Evolutionary conservation across 2,329 filamentous ascomycete species (phyloP).

Genomic region (Scytalidium lignicola): DNA sequence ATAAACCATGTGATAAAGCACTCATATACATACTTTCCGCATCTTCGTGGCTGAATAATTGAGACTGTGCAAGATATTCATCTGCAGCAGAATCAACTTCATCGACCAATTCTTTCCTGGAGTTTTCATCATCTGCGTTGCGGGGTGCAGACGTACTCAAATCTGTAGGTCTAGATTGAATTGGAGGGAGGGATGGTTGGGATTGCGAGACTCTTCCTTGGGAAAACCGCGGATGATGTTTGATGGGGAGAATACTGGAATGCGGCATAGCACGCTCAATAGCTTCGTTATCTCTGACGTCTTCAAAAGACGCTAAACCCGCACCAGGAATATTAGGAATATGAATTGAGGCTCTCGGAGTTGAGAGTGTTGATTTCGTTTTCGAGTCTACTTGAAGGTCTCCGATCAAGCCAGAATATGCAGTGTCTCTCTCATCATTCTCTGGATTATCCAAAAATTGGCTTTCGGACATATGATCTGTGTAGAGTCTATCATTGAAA

Average conservation of each 20-base stretch:
- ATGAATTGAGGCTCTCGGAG: conserved; percentile 47
- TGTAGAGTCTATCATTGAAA: conserved; percentile 23
- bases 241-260: conserved; percentile 21
- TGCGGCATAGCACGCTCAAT: conserved; percentile 11
- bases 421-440: conserved; percentile 29
- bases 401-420: conserved; percentile 4
- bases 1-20: conserved; percentile 47
- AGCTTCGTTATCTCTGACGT: not conserved
- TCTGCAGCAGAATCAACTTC: conserved; percentile 15
- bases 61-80: conserved; percentile 58
- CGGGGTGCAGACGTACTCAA: not conserved
- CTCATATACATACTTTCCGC: conserved; percentile 87
- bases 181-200: conserved; percentile 16
- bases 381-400: conserved; percentile 1
- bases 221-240: conserved; percentile 19
- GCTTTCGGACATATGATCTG: conserved; percentile 27
- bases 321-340: conserved; percentile 27
- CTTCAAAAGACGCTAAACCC: conserved; percentile 20
- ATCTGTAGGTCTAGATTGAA: not conserved
- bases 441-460: conserved; percentile 20
- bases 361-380: conserved; percentile 37
- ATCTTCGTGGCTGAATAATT: conserved; percentile 71
- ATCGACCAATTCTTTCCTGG: conserved; percentile 8
- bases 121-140: not conserved
- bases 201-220: conserved; percentile 24